These are phyloP conservation scores for Botrytis sinoallii DNA, from an alignment of 2,329 filamentous ascomycete genomes.

Conservation along the genomic window DNA sequence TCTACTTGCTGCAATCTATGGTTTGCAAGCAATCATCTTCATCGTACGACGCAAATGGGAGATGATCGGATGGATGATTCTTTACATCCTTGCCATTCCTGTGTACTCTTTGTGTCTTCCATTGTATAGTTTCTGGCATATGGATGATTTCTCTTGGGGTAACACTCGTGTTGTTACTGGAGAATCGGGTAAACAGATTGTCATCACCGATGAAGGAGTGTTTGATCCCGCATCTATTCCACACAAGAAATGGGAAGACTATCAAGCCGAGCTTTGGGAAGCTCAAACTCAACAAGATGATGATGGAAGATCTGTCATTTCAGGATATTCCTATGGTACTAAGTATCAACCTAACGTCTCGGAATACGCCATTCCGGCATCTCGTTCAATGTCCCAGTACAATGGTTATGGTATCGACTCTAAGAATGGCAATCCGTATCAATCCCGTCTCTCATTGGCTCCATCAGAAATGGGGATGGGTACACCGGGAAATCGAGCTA, in stretches of 20 bases:
- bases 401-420: conserved; percentile 28
- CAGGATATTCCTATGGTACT: conserved; percentile 92
- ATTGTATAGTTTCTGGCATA: conserved; percentile 96
- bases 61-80: conserved; percentile 99
- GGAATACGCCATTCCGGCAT: conserved; percentile 66
- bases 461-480: conserved; percentile 56
- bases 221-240: conserved; percentile 92
- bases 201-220: conserved; percentile 95
- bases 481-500: conserved; percentile 39
- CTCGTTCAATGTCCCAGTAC: conserved; percentile 46
- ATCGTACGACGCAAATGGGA: conserved; percentile 97
- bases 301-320: conserved; percentile 81
- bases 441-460: conserved; percentile 75
- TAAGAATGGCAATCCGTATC: conserved; percentile 38
- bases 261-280: conserved; percentile 97
- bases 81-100: conserved; percentile 88
- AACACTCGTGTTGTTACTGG: conserved; percentile 97
- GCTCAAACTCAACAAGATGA: conserved; percentile 72
- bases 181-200: conserved; percentile 86
- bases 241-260: conserved; percentile 99
- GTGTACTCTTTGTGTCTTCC: conserved; percentile 89
- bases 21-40: conserved; percentile 95
- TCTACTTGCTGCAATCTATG: conserved; percentile 91
- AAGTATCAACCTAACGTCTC: conserved; percentile 65
- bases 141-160: conserved; percentile 99